Evolutionary conservation across 164 flowering plant species (phyloP).

Genomic region (Annona cherimola): DNA sequence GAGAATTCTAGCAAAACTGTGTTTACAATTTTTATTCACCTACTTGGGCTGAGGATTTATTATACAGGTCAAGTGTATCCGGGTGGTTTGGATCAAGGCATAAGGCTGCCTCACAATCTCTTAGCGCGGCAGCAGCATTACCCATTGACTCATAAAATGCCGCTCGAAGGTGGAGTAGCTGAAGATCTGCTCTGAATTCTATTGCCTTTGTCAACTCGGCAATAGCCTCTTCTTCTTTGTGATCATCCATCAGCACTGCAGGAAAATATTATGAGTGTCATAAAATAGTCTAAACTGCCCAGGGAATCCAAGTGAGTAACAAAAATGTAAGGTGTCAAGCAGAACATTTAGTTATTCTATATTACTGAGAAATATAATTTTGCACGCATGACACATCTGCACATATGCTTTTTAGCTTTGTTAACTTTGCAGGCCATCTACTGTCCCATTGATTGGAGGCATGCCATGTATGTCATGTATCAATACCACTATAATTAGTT

Average conservation of each 20-base stretch:
- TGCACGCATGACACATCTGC: too few relatives aligned
- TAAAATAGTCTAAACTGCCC: neutral
- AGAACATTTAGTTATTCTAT: too few relatives aligned
- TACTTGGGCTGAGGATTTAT: slow-evolving; percentile 20
- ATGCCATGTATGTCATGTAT: too few relatives aligned
- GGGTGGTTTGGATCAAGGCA: slow-evolving; percentile 70
- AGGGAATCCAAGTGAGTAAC: neutral
- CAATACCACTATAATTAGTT: too few relatives aligned
- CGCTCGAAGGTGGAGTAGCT: slow-evolving; percentile 81
- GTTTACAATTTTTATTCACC: neutral
- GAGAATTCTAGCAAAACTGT: neutral
- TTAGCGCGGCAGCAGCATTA: slow-evolving; percentile 36
- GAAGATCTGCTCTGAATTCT: slow-evolving; percentile 74
- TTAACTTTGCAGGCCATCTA: too few relatives aligned
- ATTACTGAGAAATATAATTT: too few relatives aligned
- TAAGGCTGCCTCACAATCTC: slow-evolving; percentile 88
- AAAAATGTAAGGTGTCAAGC: too few relatives aligned
- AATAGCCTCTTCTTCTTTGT: slow-evolving; percentile 76
- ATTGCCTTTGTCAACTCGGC: slow-evolving; percentile 75
- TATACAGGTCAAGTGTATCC: slow-evolving; percentile 56
- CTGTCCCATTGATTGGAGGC: too few relatives aligned
- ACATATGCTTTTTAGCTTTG: too few relatives aligned
- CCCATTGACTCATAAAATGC: slow-evolving; percentile 86
- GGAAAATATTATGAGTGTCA: neutral
- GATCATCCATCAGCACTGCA: slow-evolving; percentile 93